Evolutionary conservation across 805 yeast genomes (phyloP).

Genomic region (Saturnispora sekii): DNA sequence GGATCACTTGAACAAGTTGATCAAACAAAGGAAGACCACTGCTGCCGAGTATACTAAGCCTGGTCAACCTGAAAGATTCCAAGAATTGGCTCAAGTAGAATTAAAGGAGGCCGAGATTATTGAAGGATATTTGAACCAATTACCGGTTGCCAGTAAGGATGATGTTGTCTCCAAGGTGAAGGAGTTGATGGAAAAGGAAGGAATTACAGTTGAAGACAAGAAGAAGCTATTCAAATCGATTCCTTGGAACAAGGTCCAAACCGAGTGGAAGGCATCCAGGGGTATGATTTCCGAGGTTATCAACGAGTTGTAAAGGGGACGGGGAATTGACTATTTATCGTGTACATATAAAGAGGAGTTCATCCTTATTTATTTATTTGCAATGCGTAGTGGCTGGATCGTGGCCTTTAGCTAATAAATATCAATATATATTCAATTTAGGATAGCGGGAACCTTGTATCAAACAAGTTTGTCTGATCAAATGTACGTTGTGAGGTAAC

Average conservation of each 20-base stretch:
- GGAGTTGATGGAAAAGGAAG: constrained; percentile 20
- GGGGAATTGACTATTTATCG: background rate
- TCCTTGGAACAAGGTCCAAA: constrained; percentile 27
- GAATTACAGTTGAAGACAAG: constrained; percentile 14
- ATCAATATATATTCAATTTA: too few species aligned
- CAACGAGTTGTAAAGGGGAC: constrained; percentile 16
- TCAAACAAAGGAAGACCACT: constrained; percentile 31
- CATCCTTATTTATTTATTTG: constrained; percentile 2
- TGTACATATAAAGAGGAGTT: background rate
- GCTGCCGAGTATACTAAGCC: constrained; percentile 30
- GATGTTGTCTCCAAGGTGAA: constrained; percentile 27
- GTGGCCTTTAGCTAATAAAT: too few species aligned
- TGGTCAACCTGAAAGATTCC: constrained; percentile 33
- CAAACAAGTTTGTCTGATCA: too few species aligned
- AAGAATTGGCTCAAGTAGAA: constrained; percentile 30
- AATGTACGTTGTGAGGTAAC: too few species aligned
- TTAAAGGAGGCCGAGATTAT: constrained; percentile 29
- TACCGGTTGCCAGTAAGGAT: constrained; percentile 30
- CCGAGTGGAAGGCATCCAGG: constrained; percentile 31
- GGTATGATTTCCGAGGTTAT: constrained; percentile 23
- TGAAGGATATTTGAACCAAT: constrained; percentile 23
- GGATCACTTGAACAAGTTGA: constrained; percentile 29
- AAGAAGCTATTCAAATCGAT: constrained; percentile 24
- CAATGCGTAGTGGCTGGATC: too few species aligned
- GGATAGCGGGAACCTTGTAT: too few species aligned